Conservation (phyloP, 495 filamentous ascomycete genomes). For the Pseudoneurospora amorphoporcata region DNA sequence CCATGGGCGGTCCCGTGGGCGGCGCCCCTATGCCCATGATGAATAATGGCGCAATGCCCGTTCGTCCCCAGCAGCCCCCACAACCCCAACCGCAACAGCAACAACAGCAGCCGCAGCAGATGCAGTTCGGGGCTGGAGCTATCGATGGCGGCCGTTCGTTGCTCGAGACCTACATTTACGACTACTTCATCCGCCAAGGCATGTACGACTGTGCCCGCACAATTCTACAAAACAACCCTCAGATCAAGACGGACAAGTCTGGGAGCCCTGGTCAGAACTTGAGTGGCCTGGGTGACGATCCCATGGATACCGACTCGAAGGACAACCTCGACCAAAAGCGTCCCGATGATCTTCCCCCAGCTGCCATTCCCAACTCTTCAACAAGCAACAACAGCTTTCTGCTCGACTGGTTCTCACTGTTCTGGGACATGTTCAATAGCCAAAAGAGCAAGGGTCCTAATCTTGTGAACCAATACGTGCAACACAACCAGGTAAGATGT, state of each 20-base stretch:
- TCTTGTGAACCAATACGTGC: slow-evolving; percentile 57
- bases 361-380: slow-evolving; percentile 48
- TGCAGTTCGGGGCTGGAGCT: background rate
- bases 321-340: slow-evolving; percentile 61
- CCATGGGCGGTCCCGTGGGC: slow-evolving; percentile 52
- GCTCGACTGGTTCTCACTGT: slow-evolving; percentile 89
- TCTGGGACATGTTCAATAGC: slow-evolving; percentile 88
- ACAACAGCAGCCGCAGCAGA: slow-evolving; percentile 5
- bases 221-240: slow-evolving; percentile 52
- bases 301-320: slow-evolving; percentile 75
- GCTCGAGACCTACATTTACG: slow-evolving; percentile 95
- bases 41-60: slow-evolving; percentile 46
- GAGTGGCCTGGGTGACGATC: slow-evolving; percentile 70
- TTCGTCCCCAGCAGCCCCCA: slow-evolving; percentile 25
- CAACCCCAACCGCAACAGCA: slow-evolving; percentile 2
- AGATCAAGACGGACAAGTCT: slow-evolving; percentile 40
- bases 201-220: slow-evolving; percentile 72
- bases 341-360: slow-evolving; percentile 62
- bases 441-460: slow-evolving; percentile 52
- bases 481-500: slow-evolving; percentile 65
- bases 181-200: slow-evolving; percentile 78
- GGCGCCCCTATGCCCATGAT: slow-evolving; percentile 59
- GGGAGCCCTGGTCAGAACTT: slow-evolving; percentile 48
- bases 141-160: slow-evolving; percentile 33
- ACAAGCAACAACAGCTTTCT: slow-evolving; percentile 67